phyloP scores from a whole-genome alignment of 306 rosid genomes.

The Lathyrus tuberosus region DNA sequence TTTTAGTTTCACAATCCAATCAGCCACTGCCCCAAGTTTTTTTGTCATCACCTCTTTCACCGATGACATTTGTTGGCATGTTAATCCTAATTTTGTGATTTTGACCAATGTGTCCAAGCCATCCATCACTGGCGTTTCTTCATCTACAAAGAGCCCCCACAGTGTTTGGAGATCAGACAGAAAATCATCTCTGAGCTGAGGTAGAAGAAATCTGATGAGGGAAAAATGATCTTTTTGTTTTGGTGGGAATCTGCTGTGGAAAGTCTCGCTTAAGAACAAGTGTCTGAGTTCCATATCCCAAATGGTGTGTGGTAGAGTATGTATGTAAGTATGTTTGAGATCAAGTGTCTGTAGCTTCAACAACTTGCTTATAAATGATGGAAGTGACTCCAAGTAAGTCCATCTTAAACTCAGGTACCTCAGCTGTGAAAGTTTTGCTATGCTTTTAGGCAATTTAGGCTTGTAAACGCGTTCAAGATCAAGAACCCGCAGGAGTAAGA shows the following conservation, averaged over 20 bases:
- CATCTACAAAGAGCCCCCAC: constrained; percentile 47
- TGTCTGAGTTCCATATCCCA: constrained; percentile 48
- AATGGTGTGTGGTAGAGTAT: constrained; percentile 34
- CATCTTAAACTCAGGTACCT: constrained; percentile 51
- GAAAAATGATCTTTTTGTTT: not conserved
- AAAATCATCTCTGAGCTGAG: not conserved
- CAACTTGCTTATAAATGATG: constrained; percentile 38
- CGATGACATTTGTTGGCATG: constrained; percentile 36
- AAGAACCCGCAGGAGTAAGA: constrained; percentile 36
- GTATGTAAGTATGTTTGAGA: constrained; percentile 46
- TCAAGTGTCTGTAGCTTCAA: constrained; percentile 47
- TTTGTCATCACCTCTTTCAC: not conserved
- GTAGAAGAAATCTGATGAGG: not conserved
- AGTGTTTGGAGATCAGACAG: constrained; percentile 42
- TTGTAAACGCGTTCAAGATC: constrained; percentile 50
- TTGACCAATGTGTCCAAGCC: constrained; percentile 36
- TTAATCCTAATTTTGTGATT: constrained; percentile 44
- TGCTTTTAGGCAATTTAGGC: constrained; percentile 41
- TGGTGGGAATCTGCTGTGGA: constrained; percentile 25
- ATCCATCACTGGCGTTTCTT: constrained; percentile 33
- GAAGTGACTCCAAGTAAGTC: constrained; percentile 44
- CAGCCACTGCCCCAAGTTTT: constrained; percentile 35
- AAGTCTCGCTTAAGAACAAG: constrained; percentile 38
- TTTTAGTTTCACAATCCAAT: constrained; percentile 21
- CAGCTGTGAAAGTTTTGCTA: constrained; percentile 35